Conservation (phyloP, 1,284 basidiomycete genomes). For the Farysia itapuensis region DNA sequence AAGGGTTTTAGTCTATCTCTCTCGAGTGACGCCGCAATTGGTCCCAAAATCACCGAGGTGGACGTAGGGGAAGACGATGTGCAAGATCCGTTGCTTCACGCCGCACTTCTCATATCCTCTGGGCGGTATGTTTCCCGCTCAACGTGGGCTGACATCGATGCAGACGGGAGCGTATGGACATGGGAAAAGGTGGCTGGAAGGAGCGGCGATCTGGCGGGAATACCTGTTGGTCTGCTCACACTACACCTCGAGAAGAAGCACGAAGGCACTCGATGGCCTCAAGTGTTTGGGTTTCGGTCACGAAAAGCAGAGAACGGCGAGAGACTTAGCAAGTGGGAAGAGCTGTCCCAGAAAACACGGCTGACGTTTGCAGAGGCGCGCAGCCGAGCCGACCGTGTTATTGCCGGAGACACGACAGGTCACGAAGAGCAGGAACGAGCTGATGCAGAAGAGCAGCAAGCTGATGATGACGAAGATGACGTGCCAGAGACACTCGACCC, state of each 20-base stretch:
- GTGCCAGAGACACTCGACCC: slow-evolving; percentile 87
- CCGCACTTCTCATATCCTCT: slow-evolving; percentile 20
- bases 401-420: background rate
- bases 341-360: slow-evolving; percentile 3
- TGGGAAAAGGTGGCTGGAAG: slow-evolving; percentile 24
- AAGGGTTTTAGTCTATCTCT: slow-evolving; percentile 71
- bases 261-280: slow-evolving; percentile 75
- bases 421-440: slow-evolving; percentile 4
- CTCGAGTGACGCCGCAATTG: slow-evolving; percentile 59
- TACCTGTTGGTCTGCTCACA: slow-evolving; percentile 19
- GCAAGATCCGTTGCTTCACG: slow-evolving; percentile 10
- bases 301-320: background rate
- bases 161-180: slow-evolving; percentile 42
- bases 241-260: slow-evolving; percentile 52
- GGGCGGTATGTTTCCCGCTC: slow-evolving; percentile 33
- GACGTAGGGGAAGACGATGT: background rate
- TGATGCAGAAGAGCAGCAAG: slow-evolving; percentile 26
- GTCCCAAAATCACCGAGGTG: slow-evolving; percentile 69
- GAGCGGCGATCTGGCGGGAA: background rate
- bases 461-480: slow-evolving; percentile 64
- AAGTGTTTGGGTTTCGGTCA: slow-evolving; percentile 67
- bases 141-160: slow-evolving; percentile 49
- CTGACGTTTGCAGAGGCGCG: slow-evolving; percentile 16
- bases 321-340: background rate
- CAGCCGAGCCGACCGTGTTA: background rate